A percentile compares a stretch with the other conserved stretches of the same genome.
phyloP scores from a whole-genome alignment of 2,329 filamentous ascomycete genomes.

The Neoarthrinium moseri region DNA sequence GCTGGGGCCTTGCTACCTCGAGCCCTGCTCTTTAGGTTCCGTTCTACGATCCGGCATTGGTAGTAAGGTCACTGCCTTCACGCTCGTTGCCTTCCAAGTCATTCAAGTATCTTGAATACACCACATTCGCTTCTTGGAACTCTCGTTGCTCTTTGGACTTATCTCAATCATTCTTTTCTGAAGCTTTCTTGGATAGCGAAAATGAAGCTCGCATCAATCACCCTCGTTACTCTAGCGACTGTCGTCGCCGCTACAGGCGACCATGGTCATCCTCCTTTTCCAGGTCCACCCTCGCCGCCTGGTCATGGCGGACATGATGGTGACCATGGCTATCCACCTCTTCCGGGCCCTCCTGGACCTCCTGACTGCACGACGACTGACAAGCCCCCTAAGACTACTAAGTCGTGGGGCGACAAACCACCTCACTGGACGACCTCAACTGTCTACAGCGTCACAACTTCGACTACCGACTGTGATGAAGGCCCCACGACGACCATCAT shows the following conservation, averaged over 20 bases:
- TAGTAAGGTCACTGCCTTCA: constrained; percentile 1
- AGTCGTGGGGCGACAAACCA: not conserved
- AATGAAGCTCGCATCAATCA: too few species aligned
- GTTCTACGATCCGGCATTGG: not conserved
- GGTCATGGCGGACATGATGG: constrained; percentile 3
- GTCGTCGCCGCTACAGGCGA: constrained; percentile 2
- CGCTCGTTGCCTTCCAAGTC: constrained; percentile 3
- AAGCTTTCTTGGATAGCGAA: too few species aligned
- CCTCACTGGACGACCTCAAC: not conserved
- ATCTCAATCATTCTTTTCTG: not conserved
- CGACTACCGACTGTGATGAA: constrained; percentile 1
- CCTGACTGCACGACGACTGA: not conserved
- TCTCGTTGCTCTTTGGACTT: not conserved
- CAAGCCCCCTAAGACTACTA: not conserved
- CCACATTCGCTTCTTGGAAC: constrained; percentile 8
- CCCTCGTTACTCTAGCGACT: not conserved
- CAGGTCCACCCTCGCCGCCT: constrained; percentile 10
- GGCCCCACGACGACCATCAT: constrained; percentile 1
- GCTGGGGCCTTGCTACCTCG: not conserved
- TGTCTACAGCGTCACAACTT: not conserved
- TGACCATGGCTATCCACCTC: not conserved
- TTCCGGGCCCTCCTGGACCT: not conserved
- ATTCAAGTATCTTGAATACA: constrained; percentile 8
- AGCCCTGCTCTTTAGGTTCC: not conserved
- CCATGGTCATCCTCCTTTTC: constrained; percentile 1